Conservation (phyloP, 116 monocot genomes). For the Papilionanthe hybrid region DNA sequence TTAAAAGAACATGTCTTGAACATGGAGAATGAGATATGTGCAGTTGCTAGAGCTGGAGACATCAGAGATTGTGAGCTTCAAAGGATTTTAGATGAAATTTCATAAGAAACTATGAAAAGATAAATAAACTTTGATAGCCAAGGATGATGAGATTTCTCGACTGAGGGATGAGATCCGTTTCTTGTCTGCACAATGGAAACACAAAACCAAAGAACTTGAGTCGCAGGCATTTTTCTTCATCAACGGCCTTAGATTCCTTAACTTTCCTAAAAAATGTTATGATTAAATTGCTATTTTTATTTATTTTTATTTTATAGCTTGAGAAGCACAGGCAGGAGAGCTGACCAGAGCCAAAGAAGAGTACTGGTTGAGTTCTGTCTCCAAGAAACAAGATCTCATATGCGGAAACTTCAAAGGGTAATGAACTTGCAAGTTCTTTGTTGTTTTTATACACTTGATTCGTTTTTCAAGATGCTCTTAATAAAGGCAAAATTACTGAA, state of each 20-base stretch:
- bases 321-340: conserved; percentile 60
- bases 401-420: conserved; percentile 89
- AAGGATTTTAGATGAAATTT: conserved; percentile 64
- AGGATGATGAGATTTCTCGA: conserved; percentile 69
- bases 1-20: conserved; percentile 69
- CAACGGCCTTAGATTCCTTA: neutral
- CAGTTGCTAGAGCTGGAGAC: conserved; percentile 42
- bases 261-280: neutral
- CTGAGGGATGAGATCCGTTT: conserved; percentile 83
- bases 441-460: neutral
- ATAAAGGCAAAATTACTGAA: neutral
- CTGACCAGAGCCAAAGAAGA: conserved; percentile 92
- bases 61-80: conserved; percentile 58
- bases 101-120: conserved; percentile 62
- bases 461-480: neutral
- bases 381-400: conserved; percentile 77
- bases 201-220: conserved; percentile 77
- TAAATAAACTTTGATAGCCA: conserved; percentile 55
- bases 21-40: conserved; percentile 82
- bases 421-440: neutral
- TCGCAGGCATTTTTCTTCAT: conserved; percentile 44
- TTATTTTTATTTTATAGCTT: conserved; percentile 34
- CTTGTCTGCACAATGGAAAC: conserved; percentile 76
- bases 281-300: neutral
- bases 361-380: conserved; percentile 92